These are phyloP conservation scores for Exidia glandulosa DNA, from an alignment of 768 basidiomycete genomes.

Conservation along the genomic window DNA sequence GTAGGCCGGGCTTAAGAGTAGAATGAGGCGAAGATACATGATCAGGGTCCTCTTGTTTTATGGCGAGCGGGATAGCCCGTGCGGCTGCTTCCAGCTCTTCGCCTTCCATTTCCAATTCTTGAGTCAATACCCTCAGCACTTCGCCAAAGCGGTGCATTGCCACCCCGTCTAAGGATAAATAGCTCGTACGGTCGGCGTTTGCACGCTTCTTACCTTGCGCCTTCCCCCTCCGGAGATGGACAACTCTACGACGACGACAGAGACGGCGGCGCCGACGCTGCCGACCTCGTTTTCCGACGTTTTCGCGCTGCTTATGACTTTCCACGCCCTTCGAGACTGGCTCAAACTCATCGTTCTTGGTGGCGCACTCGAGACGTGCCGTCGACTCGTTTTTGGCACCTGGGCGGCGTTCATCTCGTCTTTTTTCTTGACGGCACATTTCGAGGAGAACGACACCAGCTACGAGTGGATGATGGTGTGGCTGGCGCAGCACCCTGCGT, in stretches of 20 bases:
- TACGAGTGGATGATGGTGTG: slow-evolving; percentile 66
- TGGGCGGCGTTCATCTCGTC: slow-evolving; percentile 37
- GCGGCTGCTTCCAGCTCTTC: no score
- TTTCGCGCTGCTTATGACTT: slow-evolving; percentile 36
- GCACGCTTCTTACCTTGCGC: background rate
- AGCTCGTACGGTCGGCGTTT: no score
- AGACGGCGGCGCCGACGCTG: background rate
- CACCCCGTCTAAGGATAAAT: no score
- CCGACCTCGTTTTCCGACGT: slow-evolving; percentile 7
- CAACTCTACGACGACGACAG: background rate
- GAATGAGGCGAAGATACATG: no score
- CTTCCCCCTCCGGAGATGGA: background rate
- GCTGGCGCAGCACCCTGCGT: slow-evolving; percentile 51
- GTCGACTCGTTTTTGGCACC: slow-evolving; percentile 31
- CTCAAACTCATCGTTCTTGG: slow-evolving; percentile 52
- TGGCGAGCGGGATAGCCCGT: no score
- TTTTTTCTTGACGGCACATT: slow-evolving; percentile 52
- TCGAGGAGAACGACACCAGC: slow-evolving; percentile 46
- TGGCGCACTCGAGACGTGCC: slow-evolving; percentile 45
- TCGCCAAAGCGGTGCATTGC: no score
- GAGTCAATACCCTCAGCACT: no score
- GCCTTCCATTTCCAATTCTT: no score
- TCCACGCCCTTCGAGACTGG: slow-evolving; percentile 51
- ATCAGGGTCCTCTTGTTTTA: no score
- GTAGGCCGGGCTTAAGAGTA: no score